Evolutionary conservation across 2,329 filamentous ascomycete genomes (phyloP), one percentile per base, ranked within the genome.

Genomic region (Aspergillus sp.): DNA sequence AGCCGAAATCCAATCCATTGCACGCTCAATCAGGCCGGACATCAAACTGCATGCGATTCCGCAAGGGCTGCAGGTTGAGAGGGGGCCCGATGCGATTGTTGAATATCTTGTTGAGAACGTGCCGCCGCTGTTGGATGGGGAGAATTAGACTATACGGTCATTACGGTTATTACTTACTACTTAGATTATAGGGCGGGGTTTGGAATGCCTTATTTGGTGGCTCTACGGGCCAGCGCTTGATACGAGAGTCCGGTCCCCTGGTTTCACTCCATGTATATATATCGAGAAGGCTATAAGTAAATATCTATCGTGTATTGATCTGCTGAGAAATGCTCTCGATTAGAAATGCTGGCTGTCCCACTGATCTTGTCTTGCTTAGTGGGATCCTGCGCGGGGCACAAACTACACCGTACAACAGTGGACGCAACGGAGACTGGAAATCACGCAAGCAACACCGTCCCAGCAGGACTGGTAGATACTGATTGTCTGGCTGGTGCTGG

Each of bases 21-120:
- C 73, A 19, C 66, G 68, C 17, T 70, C 68, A 20, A 69, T 74
- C 58, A 70, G 67, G 20, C 75, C 75, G 5, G 65, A 68, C 46
- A 76, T 77, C 65, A 77, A 75, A 66, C 68, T 75, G 34, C 74
- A 78, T 58, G 76, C 75, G 13, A 76, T 78, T 48, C 75, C 76
- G 4, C 65, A 71, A 27, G 75, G 75, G 9, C 62, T 78, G 54
- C 76, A 78, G 64, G 75, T 77, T 37, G 73, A 77, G 64, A 70
- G 66, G 33, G 75, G 75, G 4, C 75, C 75, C 0, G 75, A 77
- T 64, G 75, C 73, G 5, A 70, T 78, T 61, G 75, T 77, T 19
- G 74, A 77, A 58, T 73, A 78, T 63, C 64, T 77, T 30, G 61
- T 68, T 56, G 73, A 76, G 65, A 72, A 76, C 59, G 70, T 77